Evolutionary conservation across 345 rosid genomes (phyloP).

Genomic region (Eucalyptus tenuipes): DNA sequence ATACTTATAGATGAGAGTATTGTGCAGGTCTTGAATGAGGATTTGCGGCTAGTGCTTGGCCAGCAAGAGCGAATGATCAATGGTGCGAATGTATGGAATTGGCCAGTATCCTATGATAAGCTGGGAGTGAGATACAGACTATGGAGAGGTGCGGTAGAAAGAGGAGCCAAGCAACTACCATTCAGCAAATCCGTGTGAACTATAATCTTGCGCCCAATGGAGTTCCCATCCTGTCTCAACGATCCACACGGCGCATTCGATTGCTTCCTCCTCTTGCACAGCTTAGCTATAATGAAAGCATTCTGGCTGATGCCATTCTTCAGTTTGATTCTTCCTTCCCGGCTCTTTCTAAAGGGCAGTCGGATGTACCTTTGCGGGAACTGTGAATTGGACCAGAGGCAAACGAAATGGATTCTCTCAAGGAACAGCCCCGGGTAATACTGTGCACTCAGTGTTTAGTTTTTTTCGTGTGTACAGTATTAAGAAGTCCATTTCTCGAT

Average conservation of each 20-base stretch:
- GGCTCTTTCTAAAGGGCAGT: background rate
- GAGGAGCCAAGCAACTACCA: constrained; percentile 56
- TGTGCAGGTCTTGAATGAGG: constrained; percentile 82
- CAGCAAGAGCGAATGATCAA: constrained; percentile 93
- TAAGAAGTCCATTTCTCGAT: background rate
- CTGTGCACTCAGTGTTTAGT: background rate
- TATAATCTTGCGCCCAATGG: background rate
- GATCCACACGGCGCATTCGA: background rate
- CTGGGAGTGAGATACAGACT: constrained; percentile 88
- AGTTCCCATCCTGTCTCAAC: background rate
- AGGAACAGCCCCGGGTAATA: background rate
- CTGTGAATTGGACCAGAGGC: background rate
- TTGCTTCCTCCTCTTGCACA: background rate
- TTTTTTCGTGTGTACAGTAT: background rate
- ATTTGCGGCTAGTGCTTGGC: constrained; percentile 73
- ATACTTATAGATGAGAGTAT: background rate
- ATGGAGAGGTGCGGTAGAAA: constrained; percentile 75
- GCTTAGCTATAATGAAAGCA: background rate
- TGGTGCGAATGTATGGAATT: constrained; percentile 87
- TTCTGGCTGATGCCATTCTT: background rate
- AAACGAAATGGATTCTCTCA: background rate
- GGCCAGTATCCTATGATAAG: constrained; percentile 85
- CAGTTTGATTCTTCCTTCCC: background rate
- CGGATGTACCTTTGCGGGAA: background rate
- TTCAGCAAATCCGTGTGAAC: constrained; percentile 18